A percentile compares a stretch with the other conserved stretches of the same genome.
These are phyloP conservation scores for Magnaporthiopsis poae DNA, from an alignment of 2,329 filamentous ascomycete genomes.

Conservation along the genomic window DNA sequence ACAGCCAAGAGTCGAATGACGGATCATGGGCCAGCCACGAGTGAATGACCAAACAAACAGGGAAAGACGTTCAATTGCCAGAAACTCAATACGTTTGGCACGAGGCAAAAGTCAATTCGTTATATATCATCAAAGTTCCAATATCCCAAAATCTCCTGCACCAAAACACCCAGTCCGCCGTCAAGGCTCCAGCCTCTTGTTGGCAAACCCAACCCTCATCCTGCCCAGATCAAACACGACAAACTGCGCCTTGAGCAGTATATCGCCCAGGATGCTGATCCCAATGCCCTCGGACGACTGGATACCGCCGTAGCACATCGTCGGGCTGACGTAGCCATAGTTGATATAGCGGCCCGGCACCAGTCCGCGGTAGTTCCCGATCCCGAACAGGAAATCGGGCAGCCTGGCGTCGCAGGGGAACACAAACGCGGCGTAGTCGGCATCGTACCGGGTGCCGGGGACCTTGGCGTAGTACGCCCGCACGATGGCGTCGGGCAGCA, in stretches of 20 bases:
- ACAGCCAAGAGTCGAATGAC: too few species aligned
- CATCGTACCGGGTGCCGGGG: constrained; percentile 24
- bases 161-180: not conserved
- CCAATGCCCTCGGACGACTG: constrained; percentile 19
- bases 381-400: constrained; percentile 26
- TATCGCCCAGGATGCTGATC: constrained; percentile 21
- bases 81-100: too few species aligned
- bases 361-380: constrained; percentile 23
- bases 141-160: not conserved
- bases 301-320: constrained; percentile 25
- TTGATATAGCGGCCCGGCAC: constrained; percentile 21
- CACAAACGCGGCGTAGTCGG: constrained; percentile 24
- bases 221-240: constrained; percentile 26
- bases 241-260: constrained; percentile 23
- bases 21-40: too few species aligned
- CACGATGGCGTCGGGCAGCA: constrained; percentile 26
- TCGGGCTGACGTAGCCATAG: constrained; percentile 13
- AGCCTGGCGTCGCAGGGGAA: constrained; percentile 26
- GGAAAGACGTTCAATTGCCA: too few species aligned
- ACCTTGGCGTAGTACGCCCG: constrained; percentile 30
- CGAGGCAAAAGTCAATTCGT: too few species aligned
- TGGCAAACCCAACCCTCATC: constrained; percentile 32
- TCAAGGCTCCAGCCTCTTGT: constrained; percentile 13
- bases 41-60: too few species aligned
- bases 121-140: not conserved